A percentile compares a stretch with the other conserved stretches of the same genome.
Conservation (phyloP, 1,139 yeast species). For the Yamadazyma diospyri region DNA sequence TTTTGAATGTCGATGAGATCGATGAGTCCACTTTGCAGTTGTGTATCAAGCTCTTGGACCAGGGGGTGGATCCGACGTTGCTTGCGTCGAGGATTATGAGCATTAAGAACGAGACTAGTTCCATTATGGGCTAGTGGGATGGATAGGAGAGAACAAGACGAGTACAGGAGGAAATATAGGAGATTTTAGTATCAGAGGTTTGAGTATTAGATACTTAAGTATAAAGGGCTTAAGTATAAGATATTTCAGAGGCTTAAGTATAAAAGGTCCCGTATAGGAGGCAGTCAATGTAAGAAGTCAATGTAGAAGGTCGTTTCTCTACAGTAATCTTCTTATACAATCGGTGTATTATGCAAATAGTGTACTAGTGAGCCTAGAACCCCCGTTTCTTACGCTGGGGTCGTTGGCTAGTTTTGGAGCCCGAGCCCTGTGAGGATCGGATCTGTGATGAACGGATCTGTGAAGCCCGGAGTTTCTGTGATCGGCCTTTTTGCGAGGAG, state of each 20-base stretch:
- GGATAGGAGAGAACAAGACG: not conserved
- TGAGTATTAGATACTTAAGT: too few species aligned
- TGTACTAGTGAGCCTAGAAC: too few species aligned
- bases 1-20: slow-evolving; percentile 23
- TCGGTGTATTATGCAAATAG: too few species aligned
- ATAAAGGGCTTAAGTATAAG: too few species aligned
- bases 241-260: too few species aligned
- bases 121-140: slow-evolving; percentile 14
- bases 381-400: slow-evolving; percentile 21
- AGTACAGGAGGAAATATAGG: too few species aligned
- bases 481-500: slow-evolving; percentile 3
- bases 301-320: too few species aligned
- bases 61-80: slow-evolving; percentile 34
- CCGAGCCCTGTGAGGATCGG: slow-evolving; percentile 2
- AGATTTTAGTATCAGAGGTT: too few species aligned
- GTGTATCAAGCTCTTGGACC: slow-evolving; percentile 35
- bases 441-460: too few species aligned
- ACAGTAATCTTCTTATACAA: too few species aligned
- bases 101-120: slow-evolving; percentile 25
- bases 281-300: too few species aligned
- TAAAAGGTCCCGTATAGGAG: too few species aligned
- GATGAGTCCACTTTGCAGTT: slow-evolving; percentile 31
- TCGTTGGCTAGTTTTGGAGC: slow-evolving; percentile 7
- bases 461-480: not conserved
- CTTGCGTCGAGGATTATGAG: slow-evolving; percentile 27